Base-by-base conservation (phyloP, 306 rosid species). In the Vigna angularis region DNA sequence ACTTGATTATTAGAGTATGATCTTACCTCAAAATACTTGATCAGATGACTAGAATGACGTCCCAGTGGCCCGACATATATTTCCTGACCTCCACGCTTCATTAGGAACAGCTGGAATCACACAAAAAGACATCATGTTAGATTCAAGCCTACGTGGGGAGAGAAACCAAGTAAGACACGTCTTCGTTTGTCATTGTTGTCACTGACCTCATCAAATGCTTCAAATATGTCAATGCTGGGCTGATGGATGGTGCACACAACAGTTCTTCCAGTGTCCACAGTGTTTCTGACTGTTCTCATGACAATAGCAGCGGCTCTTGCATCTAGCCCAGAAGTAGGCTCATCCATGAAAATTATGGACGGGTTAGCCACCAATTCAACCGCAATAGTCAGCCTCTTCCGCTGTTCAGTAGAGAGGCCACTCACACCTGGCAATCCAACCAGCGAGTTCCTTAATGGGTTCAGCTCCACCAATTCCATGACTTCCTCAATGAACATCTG, bases 251-350 rank as follows among this genome's bases (percentile, higher is more conserved):
- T 93, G 88, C 98, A 93, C 42, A 91, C 95, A 18, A 93, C 98
- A 4, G 97, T 93, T 86, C 98, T 79, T 38, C 98, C 98, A 0
- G 98, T 93, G 89, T 93, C 95, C 52, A 93, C 98, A 0, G 97
- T 93, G 83, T 90, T 93, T 61, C 97, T 87, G 0, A 93, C 93
- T 1, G 98, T 93, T 83, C 98, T 90, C 97, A 93, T 93, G 28
- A 93, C 98, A 72, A 93, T 88, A n/a, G 98, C 98, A 7, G 98
- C 95, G 1, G 98, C 93, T 79, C 98, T 83, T 44, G 98, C 97
- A 82, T 93, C 98, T 45, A 93, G 89, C 6, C 98, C 98, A 14
- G 97, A 93, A 53, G 97, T 93, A 56, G 98, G 98, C 83, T 93
- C 98, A 32, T 93, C 98, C 98, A 93, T 93, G 87, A 91, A 93